A percentile compares a stretch with the other conserved stretches of the same genome.
Evolutionary conservation across 2,329 filamentous ascomycete species (phyloP).

Genomic region (Fusarium zealandicum): DNA sequence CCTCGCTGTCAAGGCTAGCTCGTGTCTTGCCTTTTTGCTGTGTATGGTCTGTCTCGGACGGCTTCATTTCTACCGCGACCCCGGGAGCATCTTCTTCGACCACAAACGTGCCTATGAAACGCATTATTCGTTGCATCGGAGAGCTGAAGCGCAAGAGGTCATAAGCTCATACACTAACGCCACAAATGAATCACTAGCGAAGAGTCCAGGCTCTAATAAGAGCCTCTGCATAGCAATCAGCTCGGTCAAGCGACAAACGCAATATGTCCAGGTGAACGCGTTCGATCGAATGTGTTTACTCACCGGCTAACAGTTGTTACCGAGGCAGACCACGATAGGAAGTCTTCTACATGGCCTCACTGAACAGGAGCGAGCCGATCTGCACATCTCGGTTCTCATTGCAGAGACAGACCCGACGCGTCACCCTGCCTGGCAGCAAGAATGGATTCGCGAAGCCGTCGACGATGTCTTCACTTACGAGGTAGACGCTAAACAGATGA

Average conservation of each 20-base stretch:
- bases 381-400: slow-evolving; percentile 14
- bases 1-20: neutral
- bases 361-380: slow-evolving; percentile 11
- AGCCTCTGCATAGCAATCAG: slow-evolving; percentile 13
- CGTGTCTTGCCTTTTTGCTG: slow-evolving; percentile 5
- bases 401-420: slow-evolving; percentile 11
- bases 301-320: neutral
- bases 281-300: neutral
- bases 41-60: slow-evolving; percentile 10
- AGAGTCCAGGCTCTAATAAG: neutral
- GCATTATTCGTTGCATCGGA: neutral
- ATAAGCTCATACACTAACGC: neutral
- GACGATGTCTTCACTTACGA: slow-evolving; percentile 15
- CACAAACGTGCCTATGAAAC: slow-evolving; percentile 15
- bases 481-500: neutral
- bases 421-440: slow-evolving; percentile 13
- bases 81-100: slow-evolving; percentile 20
- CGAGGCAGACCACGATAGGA: slow-evolving; percentile 11
- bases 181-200: no score
- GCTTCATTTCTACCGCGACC: slow-evolving; percentile 17
- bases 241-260: slow-evolving; percentile 14
- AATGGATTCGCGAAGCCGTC: slow-evolving; percentile 10
- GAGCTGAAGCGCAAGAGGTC: neutral
- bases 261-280: slow-evolving; percentile 13
- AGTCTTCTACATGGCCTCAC: slow-evolving; percentile 13